Base-by-base conservation (phyloP, 1,284 basidiomycete species). In the Cryptococcus jaspeensis region DNA sequence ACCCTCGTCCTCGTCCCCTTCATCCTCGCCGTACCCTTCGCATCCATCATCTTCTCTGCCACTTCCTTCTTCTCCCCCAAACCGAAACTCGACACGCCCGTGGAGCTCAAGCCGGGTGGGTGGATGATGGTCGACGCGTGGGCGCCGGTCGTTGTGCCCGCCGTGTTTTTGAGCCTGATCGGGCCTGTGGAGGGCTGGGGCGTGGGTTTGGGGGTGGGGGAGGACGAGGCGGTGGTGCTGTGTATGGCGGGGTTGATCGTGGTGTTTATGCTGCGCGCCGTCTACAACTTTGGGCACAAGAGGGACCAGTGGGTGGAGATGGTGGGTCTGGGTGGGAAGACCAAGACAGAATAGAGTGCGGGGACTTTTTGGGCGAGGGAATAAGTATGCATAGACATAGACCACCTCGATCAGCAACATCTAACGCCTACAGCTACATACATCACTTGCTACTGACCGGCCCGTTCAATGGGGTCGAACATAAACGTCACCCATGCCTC, bases 81-180 rank as follows among this genome's bases (percentile, higher is more conserved):
- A 5, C 61, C 70, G 28, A 59, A 53, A 2, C 57, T 76, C 16
- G 50, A 59, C 15, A 73, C 73, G 0, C 76, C 76, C 5, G 54
- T 61, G 3, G 76, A 78, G 49, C 67, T 78, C 9, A 50, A 50
- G 36, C 66, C 71, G 1, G 58, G 63, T 32, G 76, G 76, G 22
- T 78, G 76, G 76, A 64, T 63, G 46, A 63, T 66, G 23, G 66
- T 71, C 2, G 76, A 78, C 52, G 55, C 66, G 15, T 78, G 75
- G 75, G 58, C 70, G 2, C 71, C 76, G 1, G 25, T 73, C 1
- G 55, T 72, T 20, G 58, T 75, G 15, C 71, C 75, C 5, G 57
- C 52, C 1, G 39, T 77, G 20, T 77, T 74, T 58, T 48, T 73
- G 18, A 57, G 49, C 18, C 58, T 75, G 42, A 66, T 74, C 16